Conservation (phyloP, 192 early-diverging fungal species). For the Entomortierella parvispora region DNA sequence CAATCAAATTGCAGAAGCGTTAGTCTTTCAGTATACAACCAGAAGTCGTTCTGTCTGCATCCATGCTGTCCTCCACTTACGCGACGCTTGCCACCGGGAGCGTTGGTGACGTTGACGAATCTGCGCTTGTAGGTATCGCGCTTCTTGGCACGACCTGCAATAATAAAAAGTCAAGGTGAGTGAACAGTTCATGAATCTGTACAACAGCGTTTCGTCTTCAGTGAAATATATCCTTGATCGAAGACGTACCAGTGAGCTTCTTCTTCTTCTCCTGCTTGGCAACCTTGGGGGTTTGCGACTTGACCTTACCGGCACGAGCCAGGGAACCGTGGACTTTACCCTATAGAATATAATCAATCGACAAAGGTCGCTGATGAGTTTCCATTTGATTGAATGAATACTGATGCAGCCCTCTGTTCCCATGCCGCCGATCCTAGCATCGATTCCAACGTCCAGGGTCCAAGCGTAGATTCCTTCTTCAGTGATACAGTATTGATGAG, state of each 20-base stretch:
- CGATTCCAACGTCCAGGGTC: too few relatives aligned
- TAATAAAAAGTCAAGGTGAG: background rate
- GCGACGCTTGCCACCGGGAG: constrained; percentile 91
- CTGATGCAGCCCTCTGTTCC: too few relatives aligned
- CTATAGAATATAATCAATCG: constrained; percentile 56
- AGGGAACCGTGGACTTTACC: constrained; percentile 99
- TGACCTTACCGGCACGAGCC: constrained; percentile 99
- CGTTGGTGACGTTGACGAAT: constrained; percentile 93
- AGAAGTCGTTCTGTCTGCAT: too few relatives aligned
- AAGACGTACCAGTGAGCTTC: constrained; percentile 68
- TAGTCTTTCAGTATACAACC: too few relatives aligned
- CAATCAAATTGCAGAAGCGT: background rate
- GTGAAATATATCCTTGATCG: too few relatives aligned
- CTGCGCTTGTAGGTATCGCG: constrained; percentile 96
- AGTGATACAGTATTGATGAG: too few relatives aligned
- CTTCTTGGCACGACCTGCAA: constrained; percentile 92
- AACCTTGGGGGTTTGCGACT: constrained; percentile 98
- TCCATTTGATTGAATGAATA: too few relatives aligned
- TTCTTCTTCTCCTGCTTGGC: constrained; percentile 98
- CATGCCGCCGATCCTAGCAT: too few relatives aligned
- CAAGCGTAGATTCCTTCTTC: too few relatives aligned
- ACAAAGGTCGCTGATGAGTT: background rate
- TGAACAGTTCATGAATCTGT: too few relatives aligned
- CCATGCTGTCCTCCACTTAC: constrained; percentile 62
- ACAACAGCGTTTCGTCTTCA: too few relatives aligned